Evolutionary conservation across 2,329 filamentous ascomycete species (phyloP).

Genomic region (Whalleya microplaca): DNA sequence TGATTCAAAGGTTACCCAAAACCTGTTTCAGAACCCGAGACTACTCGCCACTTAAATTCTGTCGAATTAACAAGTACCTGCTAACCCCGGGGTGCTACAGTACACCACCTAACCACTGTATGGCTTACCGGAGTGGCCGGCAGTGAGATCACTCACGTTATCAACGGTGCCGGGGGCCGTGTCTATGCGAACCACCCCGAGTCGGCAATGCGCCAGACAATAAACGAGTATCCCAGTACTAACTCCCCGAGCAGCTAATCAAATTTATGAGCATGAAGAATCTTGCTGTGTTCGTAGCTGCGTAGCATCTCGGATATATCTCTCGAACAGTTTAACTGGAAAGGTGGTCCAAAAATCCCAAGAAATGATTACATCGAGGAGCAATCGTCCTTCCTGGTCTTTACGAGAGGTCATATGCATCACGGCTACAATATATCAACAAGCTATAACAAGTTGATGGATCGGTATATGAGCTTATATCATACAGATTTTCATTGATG

Average conservation of each 20-base stretch:
- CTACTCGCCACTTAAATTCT: not conserved
- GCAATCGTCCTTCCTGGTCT: not conserved
- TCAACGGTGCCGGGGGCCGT: constrained; percentile 34
- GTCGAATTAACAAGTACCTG: not conserved
- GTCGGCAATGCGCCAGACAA: constrained; percentile 38
- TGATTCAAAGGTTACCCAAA: not conserved
- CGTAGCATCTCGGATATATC: too few species aligned
- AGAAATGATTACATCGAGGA: not conserved
- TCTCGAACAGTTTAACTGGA: too few species aligned
- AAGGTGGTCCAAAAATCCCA: too few species aligned
- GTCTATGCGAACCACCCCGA: constrained; percentile 37
- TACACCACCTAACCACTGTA: constrained; percentile 39
- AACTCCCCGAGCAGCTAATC: not conserved
- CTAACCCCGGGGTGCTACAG: not conserved
- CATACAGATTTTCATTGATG: not conserved
- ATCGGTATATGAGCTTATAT: not conserved
- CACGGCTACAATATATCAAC: too few species aligned
- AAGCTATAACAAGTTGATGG: too few species aligned
- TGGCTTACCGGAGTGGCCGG: constrained; percentile 37
- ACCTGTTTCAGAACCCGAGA: not conserved
- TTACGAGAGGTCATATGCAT: too few species aligned
- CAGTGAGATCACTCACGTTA: constrained; percentile 38
- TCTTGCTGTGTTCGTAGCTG: not conserved
- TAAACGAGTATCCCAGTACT: constrained; percentile 28
- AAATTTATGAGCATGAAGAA: too few species aligned